Base-by-base conservation (phyloP, 75 land plant genomes). In the Selaginella tamariscina region DNA sequence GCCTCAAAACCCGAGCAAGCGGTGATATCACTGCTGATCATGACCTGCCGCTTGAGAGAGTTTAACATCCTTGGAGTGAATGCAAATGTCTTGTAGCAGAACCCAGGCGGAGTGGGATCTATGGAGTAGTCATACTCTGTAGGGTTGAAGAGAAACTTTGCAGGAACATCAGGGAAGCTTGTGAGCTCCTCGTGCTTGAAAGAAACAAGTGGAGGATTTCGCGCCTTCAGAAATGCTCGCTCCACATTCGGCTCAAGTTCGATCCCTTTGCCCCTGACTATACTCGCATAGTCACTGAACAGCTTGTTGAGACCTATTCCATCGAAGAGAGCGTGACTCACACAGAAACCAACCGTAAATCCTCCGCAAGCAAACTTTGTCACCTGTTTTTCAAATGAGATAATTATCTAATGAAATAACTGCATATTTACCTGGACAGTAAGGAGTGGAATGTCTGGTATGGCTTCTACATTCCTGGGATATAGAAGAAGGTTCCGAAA, bases 331-430 rank as follows among this genome's bases (percentile, higher is more conserved):
- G 78, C 68, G 74, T 85, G 88, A 68, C 77, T 84, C 20, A 56
- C 69, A 0, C 81, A 82, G 20, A 84, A 67, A 0, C 86, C 88
- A 2, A 85, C 5, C 20, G 81, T 55, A 31, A 75, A 81, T 29
- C 83, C 88, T 39, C 88, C 88, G 66, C 88, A 85, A 1, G 65
- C 69, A 68, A 85, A 81, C 33, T 68, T 85, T 2, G 88, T 85
- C 56, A 85, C 76, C 88, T 85, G 63, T 24, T 70, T 24, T 15
- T n/a, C n/a, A n/a, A n/a, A n/a, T n/a, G n/a, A n/a, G n/a, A n/a
- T n/a, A n/a, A n/a, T n/a, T n/a, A n/a, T n/a, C n/a, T n/a, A 31
- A 30, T 18, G 5, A 57, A 23, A 70, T 2, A 62, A 0, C 0
- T 11, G 1, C 23, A 31, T 28, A 2, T 5, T 30, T 32, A 22